phyloP scores from a whole-genome alignment of 768 basidiomycete species.

The Mycena galericulata region DNA sequence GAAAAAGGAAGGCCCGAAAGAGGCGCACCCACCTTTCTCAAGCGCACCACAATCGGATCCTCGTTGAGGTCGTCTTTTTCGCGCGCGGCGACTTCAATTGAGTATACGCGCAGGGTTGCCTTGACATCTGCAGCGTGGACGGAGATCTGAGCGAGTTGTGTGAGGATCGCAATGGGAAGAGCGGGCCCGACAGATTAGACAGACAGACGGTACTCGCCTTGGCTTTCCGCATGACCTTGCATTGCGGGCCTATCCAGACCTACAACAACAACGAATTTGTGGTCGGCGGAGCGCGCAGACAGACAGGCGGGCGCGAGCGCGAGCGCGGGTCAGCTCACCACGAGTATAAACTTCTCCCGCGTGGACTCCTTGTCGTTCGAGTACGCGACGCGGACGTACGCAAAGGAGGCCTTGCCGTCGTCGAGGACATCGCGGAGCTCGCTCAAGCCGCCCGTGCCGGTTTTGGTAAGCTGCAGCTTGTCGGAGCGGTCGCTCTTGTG shows the following conservation, averaged over 20 bases:
- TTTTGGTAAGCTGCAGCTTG: slow-evolving; percentile 81
- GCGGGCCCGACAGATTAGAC: not conserved
- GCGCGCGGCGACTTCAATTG: slow-evolving; percentile 89
- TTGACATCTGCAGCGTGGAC: slow-evolving; percentile 94
- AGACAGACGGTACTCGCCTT: slow-evolving; percentile 68
- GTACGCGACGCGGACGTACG: slow-evolving; percentile 86
- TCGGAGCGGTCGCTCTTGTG: slow-evolving; percentile 79
- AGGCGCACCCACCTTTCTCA: slow-evolving; percentile 78
- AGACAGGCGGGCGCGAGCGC: no score
- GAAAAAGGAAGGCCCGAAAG: slow-evolving; percentile 27
- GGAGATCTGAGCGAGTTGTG: slow-evolving; percentile 73
- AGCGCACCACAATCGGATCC: slow-evolving; percentile 83
- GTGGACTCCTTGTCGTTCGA: slow-evolving; percentile 88
- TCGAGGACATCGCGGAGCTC: slow-evolving; percentile 82
- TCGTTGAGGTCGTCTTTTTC: slow-evolving; percentile 89
- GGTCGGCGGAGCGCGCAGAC: slow-evolving; percentile 29
- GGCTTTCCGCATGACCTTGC: slow-evolving; percentile 93
- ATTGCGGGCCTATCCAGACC: slow-evolving; percentile 84
- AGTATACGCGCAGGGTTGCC: slow-evolving; percentile 77
- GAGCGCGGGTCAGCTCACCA: slow-evolving; percentile 56
- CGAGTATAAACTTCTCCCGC: slow-evolving; percentile 90
- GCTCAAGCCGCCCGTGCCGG: slow-evolving; percentile 82
- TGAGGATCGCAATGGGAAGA: slow-evolving; percentile 45
- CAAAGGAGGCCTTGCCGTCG: slow-evolving; percentile 83
- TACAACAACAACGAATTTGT: slow-evolving; percentile 41